These are phyloP conservation scores for Leishmania tarentolae DNA, from an alignment of 208 protist species.

Conservation along the genomic window DNA sequence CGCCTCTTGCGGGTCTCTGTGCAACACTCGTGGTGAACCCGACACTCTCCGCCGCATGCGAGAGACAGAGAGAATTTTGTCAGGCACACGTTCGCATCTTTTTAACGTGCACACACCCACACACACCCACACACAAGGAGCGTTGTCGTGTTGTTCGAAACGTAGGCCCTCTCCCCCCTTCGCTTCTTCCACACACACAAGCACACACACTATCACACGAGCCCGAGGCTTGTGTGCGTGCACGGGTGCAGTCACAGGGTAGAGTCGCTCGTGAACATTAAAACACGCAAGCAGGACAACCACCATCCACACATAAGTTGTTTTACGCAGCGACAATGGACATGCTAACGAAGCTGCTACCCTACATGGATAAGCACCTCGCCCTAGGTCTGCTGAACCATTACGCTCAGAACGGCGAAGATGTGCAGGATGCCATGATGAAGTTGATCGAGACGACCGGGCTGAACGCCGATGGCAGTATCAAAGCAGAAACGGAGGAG, in stretches of 20 bases:
- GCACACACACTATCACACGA: neutral
- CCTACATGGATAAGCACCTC: slow-evolving; percentile 90
- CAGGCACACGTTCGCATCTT: neutral
- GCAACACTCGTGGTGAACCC: neutral
- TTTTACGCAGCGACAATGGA: slow-evolving; percentile 42
- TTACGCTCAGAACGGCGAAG: slow-evolving; percentile 68
- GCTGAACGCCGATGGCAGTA: slow-evolving; percentile 63
- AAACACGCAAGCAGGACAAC: neutral
- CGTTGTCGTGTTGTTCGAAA: neutral
- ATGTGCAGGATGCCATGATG: slow-evolving; percentile 73
- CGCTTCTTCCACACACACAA: no score
- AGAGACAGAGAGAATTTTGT: slow-evolving; percentile 6
- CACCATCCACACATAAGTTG: neutral
- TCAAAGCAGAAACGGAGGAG: slow-evolving; percentile 75
- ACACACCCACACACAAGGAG: neutral
- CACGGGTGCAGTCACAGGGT: neutral
- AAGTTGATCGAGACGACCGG: slow-evolving; percentile 71
- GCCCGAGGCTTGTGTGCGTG: neutral
- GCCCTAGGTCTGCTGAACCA: slow-evolving; percentile 77
- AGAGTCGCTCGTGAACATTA: neutral
- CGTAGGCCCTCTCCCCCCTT: neutral
- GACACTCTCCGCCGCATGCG: neutral
- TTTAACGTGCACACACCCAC: neutral
- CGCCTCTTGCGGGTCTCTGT: neutral
- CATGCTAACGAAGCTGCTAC: slow-evolving; percentile 71